Percentiles rank a stretch among this genome's conserved stretches.
Evolutionary conservation across 305 asterid genomes (phyloP).

Genomic region (Fraxinus angustifolia): DNA sequence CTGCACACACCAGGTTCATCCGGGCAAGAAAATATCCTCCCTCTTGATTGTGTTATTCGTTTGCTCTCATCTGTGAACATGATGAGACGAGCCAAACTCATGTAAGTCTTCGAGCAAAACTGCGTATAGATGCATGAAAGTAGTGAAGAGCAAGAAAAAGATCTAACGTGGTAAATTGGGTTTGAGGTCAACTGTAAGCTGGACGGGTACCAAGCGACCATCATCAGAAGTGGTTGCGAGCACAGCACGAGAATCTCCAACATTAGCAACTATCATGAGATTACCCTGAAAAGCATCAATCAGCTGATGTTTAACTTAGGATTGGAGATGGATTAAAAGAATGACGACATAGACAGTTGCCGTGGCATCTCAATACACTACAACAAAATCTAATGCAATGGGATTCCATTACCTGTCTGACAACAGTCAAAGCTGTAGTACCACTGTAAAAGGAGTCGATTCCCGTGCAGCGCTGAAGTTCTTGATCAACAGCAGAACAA

Average conservation of each 20-base stretch:
- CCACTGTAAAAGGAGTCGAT: constrained; percentile 77
- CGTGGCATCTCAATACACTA: background rate
- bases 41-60: constrained; percentile 61
- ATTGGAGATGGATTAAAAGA: background rate
- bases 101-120: background rate
- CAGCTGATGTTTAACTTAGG: background rate
- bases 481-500: constrained; percentile 65
- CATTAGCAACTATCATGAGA: constrained; percentile 54
- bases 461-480: constrained; percentile 43
- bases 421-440: constrained; percentile 57
- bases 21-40: constrained; percentile 45
- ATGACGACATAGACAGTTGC: background rate
- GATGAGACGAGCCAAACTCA: background rate
- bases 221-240: constrained; percentile 56
- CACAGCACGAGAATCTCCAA: constrained; percentile 83
- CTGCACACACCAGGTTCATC: constrained; percentile 77
- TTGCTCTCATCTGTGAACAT: constrained; percentile 50
- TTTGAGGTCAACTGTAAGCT: constrained; percentile 75
- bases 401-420: constrained; percentile 51
- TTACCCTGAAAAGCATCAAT: constrained; percentile 47
- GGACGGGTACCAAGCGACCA: constrained; percentile 51
- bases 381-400: background rate
- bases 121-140: background rate
- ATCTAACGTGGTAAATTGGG: constrained; percentile 68
- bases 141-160: constrained; percentile 12